Percentiles rank a stretch among this genome's conserved stretches.
Evolutionary conservation across 306 rosid species (phyloP).

Genomic region (Biancaea sappan): DNA sequence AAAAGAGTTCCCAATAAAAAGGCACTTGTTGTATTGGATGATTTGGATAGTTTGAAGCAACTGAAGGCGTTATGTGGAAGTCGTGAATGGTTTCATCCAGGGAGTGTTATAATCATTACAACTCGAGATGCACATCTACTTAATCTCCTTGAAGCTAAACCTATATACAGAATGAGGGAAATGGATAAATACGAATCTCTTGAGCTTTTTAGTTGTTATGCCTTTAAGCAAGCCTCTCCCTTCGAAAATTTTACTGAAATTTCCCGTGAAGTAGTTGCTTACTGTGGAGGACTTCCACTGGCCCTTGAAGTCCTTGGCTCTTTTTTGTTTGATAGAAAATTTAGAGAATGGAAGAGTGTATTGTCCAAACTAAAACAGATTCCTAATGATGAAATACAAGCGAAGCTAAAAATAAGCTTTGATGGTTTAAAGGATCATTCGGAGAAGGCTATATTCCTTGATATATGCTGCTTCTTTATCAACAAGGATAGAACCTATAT

Average conservation of each 20-base stretch:
- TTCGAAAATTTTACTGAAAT: neutral
- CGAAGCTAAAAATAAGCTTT: conserved; percentile 26
- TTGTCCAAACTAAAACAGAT: neutral
- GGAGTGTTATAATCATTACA: no score
- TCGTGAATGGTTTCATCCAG: no score
- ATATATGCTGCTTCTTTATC: conserved; percentile 33
- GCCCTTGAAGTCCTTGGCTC: conserved; percentile 20
- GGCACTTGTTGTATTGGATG: no score
- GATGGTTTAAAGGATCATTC: conserved; percentile 4
- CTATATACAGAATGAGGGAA: neutral
- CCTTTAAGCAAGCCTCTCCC: conserved; percentile 18
- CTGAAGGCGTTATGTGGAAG: no score
- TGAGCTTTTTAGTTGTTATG: conserved; percentile 1
- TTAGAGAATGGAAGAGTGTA: neutral
- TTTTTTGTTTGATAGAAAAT: neutral
- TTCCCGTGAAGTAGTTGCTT: neutral
- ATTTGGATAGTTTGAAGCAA: no score
- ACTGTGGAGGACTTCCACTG: conserved; percentile 19
- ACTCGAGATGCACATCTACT: conserved; percentile 10
- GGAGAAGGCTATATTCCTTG: conserved; percentile 23
- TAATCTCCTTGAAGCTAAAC: neutral
- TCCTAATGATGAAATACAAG: neutral
- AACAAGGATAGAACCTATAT: conserved; percentile 21
- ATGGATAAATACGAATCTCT: conserved; percentile 3
- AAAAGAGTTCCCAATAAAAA: no score